Conservation (phyloP, 805 yeast genomes). For the Blastobotrys muscicola region DNA sequence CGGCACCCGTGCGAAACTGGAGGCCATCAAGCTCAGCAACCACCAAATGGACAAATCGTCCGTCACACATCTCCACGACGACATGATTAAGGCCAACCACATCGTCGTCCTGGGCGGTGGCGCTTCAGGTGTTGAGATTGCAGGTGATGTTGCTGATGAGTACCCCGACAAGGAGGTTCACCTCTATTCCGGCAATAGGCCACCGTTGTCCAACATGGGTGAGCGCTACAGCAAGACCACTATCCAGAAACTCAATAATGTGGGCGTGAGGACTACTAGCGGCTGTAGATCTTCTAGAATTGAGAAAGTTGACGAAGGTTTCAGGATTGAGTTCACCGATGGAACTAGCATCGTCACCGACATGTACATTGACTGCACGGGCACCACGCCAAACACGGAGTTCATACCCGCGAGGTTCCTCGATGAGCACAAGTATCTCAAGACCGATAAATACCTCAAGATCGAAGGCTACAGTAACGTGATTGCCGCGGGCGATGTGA, state of each 20-base stretch:
- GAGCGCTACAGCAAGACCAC: slow-evolving; percentile 10
- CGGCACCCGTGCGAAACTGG: slow-evolving; percentile 10
- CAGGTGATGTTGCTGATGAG: slow-evolving; percentile 36
- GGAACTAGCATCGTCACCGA: slow-evolving; percentile 10
- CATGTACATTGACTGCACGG: slow-evolving; percentile 11
- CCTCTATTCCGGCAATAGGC: slow-evolving; percentile 15
- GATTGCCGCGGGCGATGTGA: slow-evolving; percentile 16
- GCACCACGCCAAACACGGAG: slow-evolving; percentile 14
- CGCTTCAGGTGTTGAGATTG: slow-evolving; percentile 42
- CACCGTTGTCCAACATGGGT: slow-evolving; percentile 11
- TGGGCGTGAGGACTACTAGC: slow-evolving; percentile 14
- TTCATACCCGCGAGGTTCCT: slow-evolving; percentile 8
- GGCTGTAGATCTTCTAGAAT: background rate
- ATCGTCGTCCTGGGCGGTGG: slow-evolving; percentile 46
- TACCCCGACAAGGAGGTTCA: slow-evolving; percentile 32
- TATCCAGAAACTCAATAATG: slow-evolving; percentile 10
- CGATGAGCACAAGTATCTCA: slow-evolving; percentile 11
- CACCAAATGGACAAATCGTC: slow-evolving; percentile 5
- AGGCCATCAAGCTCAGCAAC: slow-evolving; percentile 11
- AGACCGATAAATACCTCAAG: slow-evolving; percentile 11
- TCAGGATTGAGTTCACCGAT: slow-evolving; percentile 9
- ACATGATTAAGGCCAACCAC: slow-evolving; percentile 29
- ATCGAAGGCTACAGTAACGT: slow-evolving; percentile 10
- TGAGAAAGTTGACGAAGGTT: slow-evolving; percentile 3
- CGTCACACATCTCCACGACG: slow-evolving; percentile 8